Evolutionary conservation across 768 basidiomycete species (phyloP), one percentile per base, ranked within the genome.

Genomic region (Xerocomus potaroensis): DNA sequence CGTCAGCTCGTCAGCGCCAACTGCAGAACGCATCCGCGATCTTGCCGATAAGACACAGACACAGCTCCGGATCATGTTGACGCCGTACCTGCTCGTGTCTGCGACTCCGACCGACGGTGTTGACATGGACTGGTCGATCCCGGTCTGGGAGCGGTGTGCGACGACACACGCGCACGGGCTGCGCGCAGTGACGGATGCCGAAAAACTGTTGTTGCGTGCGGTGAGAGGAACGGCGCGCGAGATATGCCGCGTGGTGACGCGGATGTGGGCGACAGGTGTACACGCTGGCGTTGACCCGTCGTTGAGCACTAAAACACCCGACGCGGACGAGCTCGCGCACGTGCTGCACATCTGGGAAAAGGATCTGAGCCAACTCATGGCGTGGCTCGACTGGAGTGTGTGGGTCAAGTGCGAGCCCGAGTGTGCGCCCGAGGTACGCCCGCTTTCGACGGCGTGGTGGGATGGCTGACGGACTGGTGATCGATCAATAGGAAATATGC

Each of bases 51-150:
- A 53, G 21, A 29, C 43, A 4, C 60, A 57, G 26, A 26, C 29
- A 2, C 66, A 68, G 31, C 57, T n/a, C n/a, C n/a, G n/a, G n/a
- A n/a, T n/a, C n/a, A n/a, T n/a, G n/a, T n/a, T n/a, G n/a, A n/a
- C n/a, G 1, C 69, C 68, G 10, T 70, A 67, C 35, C 47, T 64
- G 16, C 42, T 67, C 7, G n/a, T 47, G 6, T 39, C 53, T 0
- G 54, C 55, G 8, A 27, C 48, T 7, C 56, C 56, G 1, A 24
- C 33, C 1, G 19, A 31, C 15, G 36, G 11, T 11, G 22, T 35
- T 41, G 42, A 48, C 42, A 7, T 45, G 1, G 42, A 43, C 3
- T 72, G 69, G 72, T 54, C 66, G 21, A 22, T 22, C 14, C 36
- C 22, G 12, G 36, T 37, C 4, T 37, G 23, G 11, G 18, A 23